Base-by-base conservation (phyloP, 78 protist genomes). In the Dictyostelium capitatum region DNA sequence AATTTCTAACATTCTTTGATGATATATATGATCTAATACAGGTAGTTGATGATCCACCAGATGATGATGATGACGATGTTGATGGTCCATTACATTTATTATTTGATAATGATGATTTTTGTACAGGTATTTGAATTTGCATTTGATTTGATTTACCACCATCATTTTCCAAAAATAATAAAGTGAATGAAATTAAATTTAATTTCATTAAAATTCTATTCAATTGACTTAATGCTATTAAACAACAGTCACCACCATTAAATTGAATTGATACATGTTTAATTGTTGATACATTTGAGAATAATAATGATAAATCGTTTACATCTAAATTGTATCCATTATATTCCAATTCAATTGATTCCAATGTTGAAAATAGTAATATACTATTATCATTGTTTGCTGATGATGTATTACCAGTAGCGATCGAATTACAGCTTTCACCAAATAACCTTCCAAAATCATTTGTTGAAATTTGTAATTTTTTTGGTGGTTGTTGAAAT, bases 61-160 rank as follows among this genome's bases (percentile, higher is more conserved):
- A 9, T 59, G 69, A 9, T n/a, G n/a, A n/a, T n/a, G 65, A 56
- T n/a, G 65, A 20, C 4, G 30, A 56, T n/a, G 30, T 10, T 0
- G 69, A 62, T 6, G 70, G 14, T 59, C 20, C 20, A 23, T 11
- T 59, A 23, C 70, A 62, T 62, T 62, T 62, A 25, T n/a, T 14
- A 59, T 7, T 10, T 51, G 57, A 10, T 53, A 20, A 53, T 15
- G 64, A 56, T 56, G n/a, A 23, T 62, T 11, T 25, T 62, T 62
- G 70, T 6, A 67, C 75, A 15, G 75, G 75, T 67, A 67, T 30
- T 32, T 15, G 15, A 30, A 67, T 67, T 67, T 67, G 75, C 10
- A 32, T 67, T 67, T 67, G 25, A 14, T 67, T 47, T 6, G 75
- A 67, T 67, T 47, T 67, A 67, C 75, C 75, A 32, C 75, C 75